phyloP scores from a whole-genome alignment of 257 asterid species.

The Oldenlandia corymbosa region DNA sequence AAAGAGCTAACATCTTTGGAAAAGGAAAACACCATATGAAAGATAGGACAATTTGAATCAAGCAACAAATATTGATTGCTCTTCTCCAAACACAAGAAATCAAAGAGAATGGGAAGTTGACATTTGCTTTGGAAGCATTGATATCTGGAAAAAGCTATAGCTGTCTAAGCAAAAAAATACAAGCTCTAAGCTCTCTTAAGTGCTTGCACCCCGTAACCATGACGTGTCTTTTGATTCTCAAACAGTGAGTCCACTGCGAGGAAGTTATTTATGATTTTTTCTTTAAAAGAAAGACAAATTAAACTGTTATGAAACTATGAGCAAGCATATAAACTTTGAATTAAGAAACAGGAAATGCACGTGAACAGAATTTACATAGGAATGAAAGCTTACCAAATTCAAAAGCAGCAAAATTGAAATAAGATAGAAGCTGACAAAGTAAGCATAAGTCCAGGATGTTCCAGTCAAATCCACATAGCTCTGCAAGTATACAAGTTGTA shows the following conservation, averaged over 20 bases:
- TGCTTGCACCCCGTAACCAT: background rate
- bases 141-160: background rate
- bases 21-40: background rate
- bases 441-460: slow-evolving; percentile 64
- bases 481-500: slow-evolving; percentile 44
- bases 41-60: background rate
- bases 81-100: background rate
- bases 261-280: no score
- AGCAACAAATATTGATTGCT: background rate
- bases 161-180: no score
- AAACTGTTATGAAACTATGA: background rate
- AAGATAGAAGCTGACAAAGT: slow-evolving; percentile 96
- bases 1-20: background rate
- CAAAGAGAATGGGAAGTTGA: background rate
- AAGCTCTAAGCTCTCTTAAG: slow-evolving; percentile 3
- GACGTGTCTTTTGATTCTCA: background rate
- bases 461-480: slow-evolving; percentile 84
- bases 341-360: background rate
- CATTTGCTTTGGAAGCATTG: background rate
- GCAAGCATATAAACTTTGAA: background rate
- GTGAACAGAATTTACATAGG: background rate
- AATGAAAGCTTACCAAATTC: slow-evolving; percentile 64
- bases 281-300: no score
- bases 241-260: no score
- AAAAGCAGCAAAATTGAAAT: slow-evolving; percentile 72